Evolutionary conservation across 2,329 filamentous ascomycete genomes (phyloP), one percentile per base, ranked within the genome.

Genomic region (Monilinia fructicola): DNA sequence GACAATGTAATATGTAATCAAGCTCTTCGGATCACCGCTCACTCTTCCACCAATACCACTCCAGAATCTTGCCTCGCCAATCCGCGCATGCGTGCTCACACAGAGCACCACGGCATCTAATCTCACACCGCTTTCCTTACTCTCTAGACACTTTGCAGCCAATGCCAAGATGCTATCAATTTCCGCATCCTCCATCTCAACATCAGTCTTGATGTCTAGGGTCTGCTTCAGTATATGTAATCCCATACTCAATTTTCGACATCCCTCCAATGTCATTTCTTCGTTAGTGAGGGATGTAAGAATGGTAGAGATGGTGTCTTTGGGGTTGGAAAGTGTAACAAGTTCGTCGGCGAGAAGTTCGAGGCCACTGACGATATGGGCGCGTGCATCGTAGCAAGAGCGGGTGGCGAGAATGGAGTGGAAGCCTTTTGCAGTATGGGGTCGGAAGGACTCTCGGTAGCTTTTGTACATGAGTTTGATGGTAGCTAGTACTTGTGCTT

Each of bases 51-150:
- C 85, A 73, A 93, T 81, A 31, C 83, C 83, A 44, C 83, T 83
- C 90, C 90, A 94, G 75, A 93, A 93, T 40, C 74, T 74, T 12
- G 73, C 77, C 65, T 88, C 86, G 16, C 87, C 86, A 11, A 89
- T 81, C 14, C 84, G 78, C 56, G 82, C 81, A 75, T 93, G 89
- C 68, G 93, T 78, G 67, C 88, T 86, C 35, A 92, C 87, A 72
- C 90, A 92, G n/a, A 93, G 82, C 75, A 91, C 87, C 55, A 93
- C 88, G n/a, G 90, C 89, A 68, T 91, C 90, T 82, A 92, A 90
- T 52, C 87, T 81, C 10, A 89, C 87, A 9, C 84, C 85, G 58
- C 85, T 87, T 73, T 88, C 86, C 35, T 79, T 75, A 69, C 84
- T 87, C 69, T 86, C 85, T 23, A 89, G 80, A 70, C 86, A 88